A percentile compares a stretch with the other conserved stretches of the same genome.
phyloP scores from a whole-genome alignment of 73 alveolate species.

The Diophrys sp. region DNA sequence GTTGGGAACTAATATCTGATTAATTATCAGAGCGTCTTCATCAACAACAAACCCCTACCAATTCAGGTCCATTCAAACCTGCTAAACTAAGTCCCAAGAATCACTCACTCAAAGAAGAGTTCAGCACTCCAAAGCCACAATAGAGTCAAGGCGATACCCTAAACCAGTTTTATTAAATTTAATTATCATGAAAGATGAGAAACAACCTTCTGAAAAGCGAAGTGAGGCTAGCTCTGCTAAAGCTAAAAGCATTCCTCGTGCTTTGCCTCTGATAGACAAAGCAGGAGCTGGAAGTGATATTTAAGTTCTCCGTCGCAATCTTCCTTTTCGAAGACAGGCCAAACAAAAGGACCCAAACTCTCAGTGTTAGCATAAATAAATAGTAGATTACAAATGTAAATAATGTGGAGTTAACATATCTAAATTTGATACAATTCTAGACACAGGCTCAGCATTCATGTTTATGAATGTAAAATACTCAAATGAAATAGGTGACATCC shows the following conservation, averaged over 20 bases:
- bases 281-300: neutral
- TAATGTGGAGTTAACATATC: neutral
- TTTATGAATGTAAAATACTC: neutral
- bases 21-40: neutral
- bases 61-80: neutral
- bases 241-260: neutral
- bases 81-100: neutral
- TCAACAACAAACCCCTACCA: neutral
- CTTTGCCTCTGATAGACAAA: neutral
- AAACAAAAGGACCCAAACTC: neutral
- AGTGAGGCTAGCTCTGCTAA: neutral
- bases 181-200: neutral
- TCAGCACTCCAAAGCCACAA: neutral
- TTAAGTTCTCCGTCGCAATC: neutral
- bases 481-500: neutral
- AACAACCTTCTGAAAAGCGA: neutral
- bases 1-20: neutral
- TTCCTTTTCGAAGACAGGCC: neutral
- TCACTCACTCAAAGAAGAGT: neutral
- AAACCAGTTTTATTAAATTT: too few species aligned
- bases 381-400: neutral
- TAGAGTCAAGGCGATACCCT: neutral
- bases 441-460: neutral
- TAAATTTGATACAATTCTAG: constrained; percentile 2
- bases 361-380: neutral